These are phyloP conservation scores for Cryptococcus sp. DNA, from an alignment of 1,284 basidiomycete species.

Conservation along the genomic window DNA sequence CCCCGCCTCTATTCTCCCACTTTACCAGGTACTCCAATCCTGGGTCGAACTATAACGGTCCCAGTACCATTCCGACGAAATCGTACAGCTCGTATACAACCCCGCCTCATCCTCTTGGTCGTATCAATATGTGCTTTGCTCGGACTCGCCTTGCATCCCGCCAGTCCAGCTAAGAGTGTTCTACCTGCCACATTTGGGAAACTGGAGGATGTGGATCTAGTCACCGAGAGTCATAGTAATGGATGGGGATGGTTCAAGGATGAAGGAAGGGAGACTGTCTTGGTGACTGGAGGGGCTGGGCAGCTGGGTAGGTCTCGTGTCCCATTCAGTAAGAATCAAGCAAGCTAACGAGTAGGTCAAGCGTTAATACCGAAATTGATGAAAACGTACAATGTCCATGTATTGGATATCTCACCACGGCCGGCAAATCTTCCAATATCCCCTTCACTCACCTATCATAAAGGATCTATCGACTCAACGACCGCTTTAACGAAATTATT, in stretches of 20 bases:
- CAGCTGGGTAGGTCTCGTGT: constrained; percentile 28
- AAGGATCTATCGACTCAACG: constrained; percentile 16
- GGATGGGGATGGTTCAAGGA: constrained; percentile 13
- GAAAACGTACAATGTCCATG: constrained; percentile 26
- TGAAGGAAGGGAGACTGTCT: constrained; percentile 16
- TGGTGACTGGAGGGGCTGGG: constrained; percentile 44
- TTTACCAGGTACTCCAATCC: not conserved
- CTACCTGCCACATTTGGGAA: not conserved
- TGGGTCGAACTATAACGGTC: not conserved
- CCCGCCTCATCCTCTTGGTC: not conserved
- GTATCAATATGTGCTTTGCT: not conserved
- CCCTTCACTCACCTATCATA: constrained; percentile 14
- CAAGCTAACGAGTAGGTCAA: no score
- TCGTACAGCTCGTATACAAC: not conserved
- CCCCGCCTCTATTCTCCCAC: not conserved
- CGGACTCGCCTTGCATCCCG: not conserved
- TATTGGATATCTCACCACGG: constrained; percentile 26
- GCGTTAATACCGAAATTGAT: constrained; percentile 21
- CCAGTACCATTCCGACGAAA: not conserved
- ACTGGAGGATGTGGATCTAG: not conserved
- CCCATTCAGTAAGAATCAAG: not conserved
- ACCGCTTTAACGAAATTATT: constrained; percentile 18
- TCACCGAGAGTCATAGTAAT: constrained; percentile 4
- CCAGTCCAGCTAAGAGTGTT: not conserved
- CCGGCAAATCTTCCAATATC: constrained; percentile 17